These are phyloP conservation scores for Neurospora sp. DNA, from an alignment of 495 filamentous ascomycete genomes.

Conservation along the genomic window DNA sequence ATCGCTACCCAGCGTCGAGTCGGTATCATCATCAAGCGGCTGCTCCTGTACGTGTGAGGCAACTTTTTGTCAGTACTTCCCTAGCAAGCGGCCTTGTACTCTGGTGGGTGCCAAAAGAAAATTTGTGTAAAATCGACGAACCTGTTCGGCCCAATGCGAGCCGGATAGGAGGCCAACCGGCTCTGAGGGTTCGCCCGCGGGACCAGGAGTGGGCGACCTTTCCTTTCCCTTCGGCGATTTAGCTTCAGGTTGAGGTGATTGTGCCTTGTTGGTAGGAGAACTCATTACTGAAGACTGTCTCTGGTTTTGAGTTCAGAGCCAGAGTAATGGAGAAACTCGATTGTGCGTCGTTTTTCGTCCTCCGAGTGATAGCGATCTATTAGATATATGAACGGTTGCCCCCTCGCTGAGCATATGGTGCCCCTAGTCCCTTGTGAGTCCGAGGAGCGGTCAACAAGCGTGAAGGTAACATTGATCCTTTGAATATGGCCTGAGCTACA, in stretches of 20 bases:
- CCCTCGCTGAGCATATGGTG: not conserved
- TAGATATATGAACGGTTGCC: not conserved
- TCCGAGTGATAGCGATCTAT: not conserved
- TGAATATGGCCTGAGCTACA: not conserved
- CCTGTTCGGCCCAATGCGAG: not conserved
- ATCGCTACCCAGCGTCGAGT: constrained; percentile 30
- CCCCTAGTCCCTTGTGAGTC: not conserved
- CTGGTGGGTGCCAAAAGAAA: not conserved
- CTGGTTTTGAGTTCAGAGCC: not conserved
- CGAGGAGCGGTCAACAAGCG: not conserved
- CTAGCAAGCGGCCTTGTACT: not conserved
- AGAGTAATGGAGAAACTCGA: not conserved
- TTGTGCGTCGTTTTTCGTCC: not conserved
- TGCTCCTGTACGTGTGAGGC: not conserved
- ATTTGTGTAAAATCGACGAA: not conserved
- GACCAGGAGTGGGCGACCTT: not conserved
- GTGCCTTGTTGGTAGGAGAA: not conserved
- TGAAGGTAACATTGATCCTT: not conserved
- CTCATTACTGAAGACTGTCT: not conserved
- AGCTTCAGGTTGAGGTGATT: not conserved
- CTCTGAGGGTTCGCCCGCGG: not conserved
- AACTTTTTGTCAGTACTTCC: not conserved
- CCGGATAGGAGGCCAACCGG: not conserved
- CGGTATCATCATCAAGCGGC: constrained; percentile 17
- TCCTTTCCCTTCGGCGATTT: not conserved